Conservation (phyloP, 192 early-diverging fungal species). For the Jimgerdemannia lactiflua region DNA sequence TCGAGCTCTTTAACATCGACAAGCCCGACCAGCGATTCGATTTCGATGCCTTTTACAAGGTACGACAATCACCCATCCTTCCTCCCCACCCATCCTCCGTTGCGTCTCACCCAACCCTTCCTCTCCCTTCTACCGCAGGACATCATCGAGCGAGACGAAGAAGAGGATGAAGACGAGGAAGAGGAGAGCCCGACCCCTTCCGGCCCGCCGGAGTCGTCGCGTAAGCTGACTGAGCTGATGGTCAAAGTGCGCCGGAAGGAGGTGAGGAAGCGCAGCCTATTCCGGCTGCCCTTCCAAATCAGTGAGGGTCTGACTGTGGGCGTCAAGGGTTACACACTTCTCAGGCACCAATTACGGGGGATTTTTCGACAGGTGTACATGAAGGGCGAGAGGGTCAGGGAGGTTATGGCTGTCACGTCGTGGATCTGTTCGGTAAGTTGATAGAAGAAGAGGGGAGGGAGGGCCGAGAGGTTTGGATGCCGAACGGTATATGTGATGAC, state of each 20-base stretch:
- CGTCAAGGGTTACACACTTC: slow-evolving; percentile 61
- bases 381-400: slow-evolving; percentile 44
- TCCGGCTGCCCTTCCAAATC: slow-evolving; percentile 62
- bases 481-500: background rate
- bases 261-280: slow-evolving; percentile 56
- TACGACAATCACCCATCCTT: slow-evolving; percentile 13
- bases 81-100: background rate
- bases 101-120: slow-evolving; percentile 12
- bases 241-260: slow-evolving; percentile 56
- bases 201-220: slow-evolving; percentile 10
- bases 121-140: slow-evolving; percentile 20
- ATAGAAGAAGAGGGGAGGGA: background rate
- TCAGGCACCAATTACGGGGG: slow-evolving; percentile 50
- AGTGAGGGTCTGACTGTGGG: slow-evolving; percentile 60
- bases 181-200: background rate
- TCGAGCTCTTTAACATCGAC: slow-evolving; percentile 64
- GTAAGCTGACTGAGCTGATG: slow-evolving; percentile 48
- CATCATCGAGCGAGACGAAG: slow-evolving; percentile 24
- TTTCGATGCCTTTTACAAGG: slow-evolving; percentile 56
- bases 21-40: slow-evolving; percentile 47
- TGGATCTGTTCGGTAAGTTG: slow-evolving; percentile 59
- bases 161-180: slow-evolving; percentile 26
- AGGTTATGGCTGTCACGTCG: slow-evolving; percentile 53
- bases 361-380: slow-evolving; percentile 42
- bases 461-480: background rate